A percentile compares a stretch with the other conserved stretches of the same genome.
phyloP scores from a whole-genome alignment of 768 basidiomycete species.

The Neoboletus magnificus region DNA sequence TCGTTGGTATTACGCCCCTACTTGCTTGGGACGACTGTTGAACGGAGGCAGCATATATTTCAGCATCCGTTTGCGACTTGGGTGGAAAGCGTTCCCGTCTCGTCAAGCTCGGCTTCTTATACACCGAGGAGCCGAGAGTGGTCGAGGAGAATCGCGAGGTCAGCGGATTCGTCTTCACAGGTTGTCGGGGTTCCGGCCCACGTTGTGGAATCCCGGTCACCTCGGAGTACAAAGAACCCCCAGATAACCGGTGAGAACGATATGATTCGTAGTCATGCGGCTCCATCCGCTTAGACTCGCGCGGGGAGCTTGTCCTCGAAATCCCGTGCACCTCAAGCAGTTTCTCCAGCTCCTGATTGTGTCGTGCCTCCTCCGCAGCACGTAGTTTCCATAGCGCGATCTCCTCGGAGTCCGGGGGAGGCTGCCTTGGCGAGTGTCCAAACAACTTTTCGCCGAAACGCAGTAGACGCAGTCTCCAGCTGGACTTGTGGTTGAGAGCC shows the following conservation, averaged over 20 bases:
- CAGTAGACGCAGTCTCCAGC: conserved; percentile 56
- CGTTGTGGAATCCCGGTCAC: conserved; percentile 59
- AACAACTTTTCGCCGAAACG: conserved; percentile 60
- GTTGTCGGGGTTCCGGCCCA: conserved; percentile 71
- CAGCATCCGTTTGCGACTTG: conserved; percentile 50
- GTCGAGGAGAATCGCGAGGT: conserved; percentile 49
- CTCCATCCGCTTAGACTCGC: conserved; percentile 24
- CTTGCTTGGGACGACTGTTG: conserved; percentile 31
- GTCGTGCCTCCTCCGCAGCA: conserved; percentile 48
- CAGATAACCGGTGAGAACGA: conserved; percentile 38
- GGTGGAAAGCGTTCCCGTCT: conserved; percentile 26
- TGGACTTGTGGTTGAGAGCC: conserved; percentile 42
- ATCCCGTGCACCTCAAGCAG: conserved; percentile 47
- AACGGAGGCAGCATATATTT: conserved; percentile 53
- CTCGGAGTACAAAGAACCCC: conserved; percentile 64
- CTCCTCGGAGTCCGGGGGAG: conserved; percentile 39
- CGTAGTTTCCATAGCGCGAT: conserved; percentile 50
- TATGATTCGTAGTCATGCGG: conserved; percentile 19
- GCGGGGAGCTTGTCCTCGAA: conserved; percentile 40
- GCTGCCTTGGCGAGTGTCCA: conserved; percentile 38
- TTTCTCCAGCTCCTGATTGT: conserved; percentile 49
- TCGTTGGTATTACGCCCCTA: conserved; percentile 40
- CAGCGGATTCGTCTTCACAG: conserved; percentile 49
- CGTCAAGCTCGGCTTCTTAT: conserved; percentile 29
- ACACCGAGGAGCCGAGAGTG: conserved; percentile 39